Base-by-base conservation (phyloP, 192 early-diverging fungal genomes). In the Geosiphon pyriformis region DNA sequence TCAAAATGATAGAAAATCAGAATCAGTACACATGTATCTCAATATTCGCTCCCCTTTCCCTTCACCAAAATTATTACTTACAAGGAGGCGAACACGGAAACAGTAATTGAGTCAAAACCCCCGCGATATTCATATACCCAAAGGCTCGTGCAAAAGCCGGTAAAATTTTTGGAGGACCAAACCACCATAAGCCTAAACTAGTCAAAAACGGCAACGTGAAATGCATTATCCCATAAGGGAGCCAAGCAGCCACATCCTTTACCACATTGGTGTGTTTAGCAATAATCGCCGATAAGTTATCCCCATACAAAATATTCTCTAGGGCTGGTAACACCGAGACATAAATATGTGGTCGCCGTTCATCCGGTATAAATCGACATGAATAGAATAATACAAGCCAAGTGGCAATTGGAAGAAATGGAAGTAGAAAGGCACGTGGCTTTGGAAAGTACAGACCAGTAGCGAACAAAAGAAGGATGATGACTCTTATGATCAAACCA, bases 171-270 rank as follows among this genome's bases (percentile, higher is more conserved):
- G 80, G 76, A 10, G 79, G 83, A 27, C 79, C 86, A 72, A 75
- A 78, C 61, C 70, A 72, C 62, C 77, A 73, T 3, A 87, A 65
- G 23, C 75, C 30, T 1, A 77, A 31, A 0, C 75, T 76, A 33
- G 86, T 80, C 31, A 87, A 58, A 42, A 84, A 79, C 10, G 87
- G 87, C n/a, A 85, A 78, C 1, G 82, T 72, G 72, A 83, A 90
- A 59, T 90, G 87, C 17, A 87, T 53, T n/a, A 90, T 74, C n/a
- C 88, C 88, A 64, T 90, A 88, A 8, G 86, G 87, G 30, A 90
- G 53, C 80, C 87, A 90, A 1, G 85, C 83, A 25, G 88, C 63
- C 3, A 88, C 57, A 73, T 90, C 88, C 31, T 79, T 69, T 8
- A 80, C 35, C n/a, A 78, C 56, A 0, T 80, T 77, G 0, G 84